phyloP scores from a whole-genome alignment of 2,329 filamentous ascomycete genomes.

The Pestalotiopsis fici region DNA sequence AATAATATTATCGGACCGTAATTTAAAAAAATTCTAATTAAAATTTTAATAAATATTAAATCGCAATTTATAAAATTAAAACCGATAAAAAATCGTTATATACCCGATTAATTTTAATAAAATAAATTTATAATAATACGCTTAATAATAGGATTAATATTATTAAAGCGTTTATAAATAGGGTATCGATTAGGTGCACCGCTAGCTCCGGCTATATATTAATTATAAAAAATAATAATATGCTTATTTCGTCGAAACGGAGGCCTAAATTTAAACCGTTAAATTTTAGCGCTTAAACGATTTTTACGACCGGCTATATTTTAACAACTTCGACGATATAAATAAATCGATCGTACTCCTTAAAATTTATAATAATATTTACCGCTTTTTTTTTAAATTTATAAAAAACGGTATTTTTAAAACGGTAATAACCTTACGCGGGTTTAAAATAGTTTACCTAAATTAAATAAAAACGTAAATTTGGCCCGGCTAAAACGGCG shows the following conservation, averaged over 20 bases:
- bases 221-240: neutral
- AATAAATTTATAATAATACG: no score
- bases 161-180: neutral
- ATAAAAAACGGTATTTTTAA: neutral
- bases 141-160: neutral
- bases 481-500: neutral
- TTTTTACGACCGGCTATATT: neutral
- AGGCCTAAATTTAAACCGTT: neutral
- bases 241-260: neutral
- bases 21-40: no score
- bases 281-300: neutral
- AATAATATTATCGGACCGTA: no score
- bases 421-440: neutral
- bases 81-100: no score
- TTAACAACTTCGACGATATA: neutral
- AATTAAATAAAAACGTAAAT: neutral
- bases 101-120: no score
- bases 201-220: neutral
- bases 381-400: neutral
- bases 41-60: no score
- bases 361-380: neutral
- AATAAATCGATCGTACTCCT: neutral
- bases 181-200: neutral
- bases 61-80: no score
- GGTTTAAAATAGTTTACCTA: neutral